Base-by-base conservation (phyloP, 202 grass and related monocot genomes). In the Brachypodium distachyon region DNA sequence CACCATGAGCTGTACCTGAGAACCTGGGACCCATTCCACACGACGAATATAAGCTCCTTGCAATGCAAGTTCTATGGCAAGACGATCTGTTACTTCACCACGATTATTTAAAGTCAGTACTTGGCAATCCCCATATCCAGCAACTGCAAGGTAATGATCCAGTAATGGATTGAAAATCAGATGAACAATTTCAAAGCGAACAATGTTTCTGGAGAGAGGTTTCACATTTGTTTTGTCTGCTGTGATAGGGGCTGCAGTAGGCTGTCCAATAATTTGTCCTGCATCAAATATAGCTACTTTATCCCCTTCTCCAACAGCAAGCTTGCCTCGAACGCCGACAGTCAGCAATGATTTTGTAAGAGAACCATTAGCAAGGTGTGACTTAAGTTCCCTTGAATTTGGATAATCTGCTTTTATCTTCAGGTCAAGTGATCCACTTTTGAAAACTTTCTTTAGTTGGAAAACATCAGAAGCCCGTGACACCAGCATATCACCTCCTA, bases 301-400 rank as follows among this genome's bases (percentile, higher is more conserved):
- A 81, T 97, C 95, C 41, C 95, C 95, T 97, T 97, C 95, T 80
- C 95, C 95, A 74, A 92, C 91, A 86, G 95, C 95, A 91, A 97
- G 85, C 85, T 90, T 97, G 77, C 91, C 95, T 57, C 91, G 83
- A 75, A 77, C 84, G 72, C 91, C 90, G 58, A 88, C 72, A 77
- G 87, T 92, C 16, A 94, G 67, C 77, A 97, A 81, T 26, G 89
- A 94, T 86, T 97, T 97, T 67, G 85, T 81, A 64, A 97, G 86
- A 54, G 91, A 90, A 65, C 91, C 95, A 69, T 67, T 92, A 75
- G 91, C 71, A 72, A 97, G 74, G 82, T 92, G 91, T 54, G 82
- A 92, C 77, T 97, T 97, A 39, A 97, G 87, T 78, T 97, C 95
- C 76, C 84, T 85, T 13, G 95, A 97, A 70, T 90, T 97, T 38